These are phyloP conservation scores for Penicillium sp. DNA, from an alignment of 2,329 filamentous ascomycete genomes.

Conservation along the genomic window DNA sequence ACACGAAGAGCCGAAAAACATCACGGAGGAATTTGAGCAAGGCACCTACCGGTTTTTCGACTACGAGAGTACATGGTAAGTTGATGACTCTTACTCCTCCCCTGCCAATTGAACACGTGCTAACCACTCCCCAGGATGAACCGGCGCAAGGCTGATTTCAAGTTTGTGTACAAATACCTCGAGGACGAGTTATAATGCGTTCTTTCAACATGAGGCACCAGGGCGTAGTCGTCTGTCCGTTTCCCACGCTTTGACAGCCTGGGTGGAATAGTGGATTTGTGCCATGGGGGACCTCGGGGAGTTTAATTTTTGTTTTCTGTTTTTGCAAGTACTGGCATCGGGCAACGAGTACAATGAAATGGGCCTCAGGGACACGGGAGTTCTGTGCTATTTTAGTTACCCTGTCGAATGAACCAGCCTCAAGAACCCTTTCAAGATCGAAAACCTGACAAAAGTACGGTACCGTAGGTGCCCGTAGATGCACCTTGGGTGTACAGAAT, in stretches of 20 bases:
- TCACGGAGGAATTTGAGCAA: constrained; percentile 98
- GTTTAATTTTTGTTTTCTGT: constrained; percentile 5
- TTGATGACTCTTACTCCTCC: constrained; percentile 15
- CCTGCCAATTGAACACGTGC: constrained; percentile 4
- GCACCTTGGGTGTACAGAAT: background rate
- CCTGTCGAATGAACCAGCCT: background rate
- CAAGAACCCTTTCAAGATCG: background rate
- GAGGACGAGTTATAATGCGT: constrained; percentile 75
- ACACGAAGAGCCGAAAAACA: constrained; percentile 96
- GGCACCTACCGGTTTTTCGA: constrained; percentile 99
- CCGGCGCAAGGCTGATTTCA: constrained; percentile 93
- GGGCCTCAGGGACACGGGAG: constrained; percentile 30
- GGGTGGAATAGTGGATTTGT: constrained; percentile 12
- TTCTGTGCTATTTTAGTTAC: constrained; percentile 22
- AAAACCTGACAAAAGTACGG: background rate
- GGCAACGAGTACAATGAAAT: constrained; percentile 33
- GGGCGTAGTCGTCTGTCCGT: constrained; percentile 1
- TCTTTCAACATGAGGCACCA: constrained; percentile 9
- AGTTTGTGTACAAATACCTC: constrained; percentile 96
- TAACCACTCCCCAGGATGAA: constrained; percentile 74
- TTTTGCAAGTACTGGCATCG: constrained; percentile 17
- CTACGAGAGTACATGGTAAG: constrained; percentile 97
- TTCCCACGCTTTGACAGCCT: background rate
- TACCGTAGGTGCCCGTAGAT: background rate
- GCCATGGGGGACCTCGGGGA: constrained; percentile 9